Conservation (phyloP, 2,329 filamentous ascomycete genomes). For the Sarocladiaceae sp. region DNA sequence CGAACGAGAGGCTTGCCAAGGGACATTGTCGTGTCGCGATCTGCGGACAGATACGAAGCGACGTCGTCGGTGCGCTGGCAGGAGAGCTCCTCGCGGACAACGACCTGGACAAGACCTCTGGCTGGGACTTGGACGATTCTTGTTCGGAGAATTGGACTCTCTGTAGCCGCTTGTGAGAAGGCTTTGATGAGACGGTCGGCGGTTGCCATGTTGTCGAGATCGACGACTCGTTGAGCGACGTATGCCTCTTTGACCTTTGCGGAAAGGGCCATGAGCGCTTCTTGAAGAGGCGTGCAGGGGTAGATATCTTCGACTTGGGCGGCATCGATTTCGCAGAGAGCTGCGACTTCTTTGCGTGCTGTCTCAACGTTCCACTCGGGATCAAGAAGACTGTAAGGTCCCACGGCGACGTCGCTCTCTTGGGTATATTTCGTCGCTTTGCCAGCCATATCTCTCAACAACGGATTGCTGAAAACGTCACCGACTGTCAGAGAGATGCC, state of each 20-base stretch:
- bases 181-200: conserved; percentile 36
- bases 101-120: conserved; percentile 42
- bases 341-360: conserved; percentile 32
- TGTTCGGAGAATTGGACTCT: conserved; percentile 41
- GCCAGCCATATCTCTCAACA: conserved; percentile 38
- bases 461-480: conserved; percentile 40
- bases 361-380: conserved; percentile 26
- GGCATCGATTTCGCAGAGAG: conserved; percentile 32
- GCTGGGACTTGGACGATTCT: conserved; percentile 42
- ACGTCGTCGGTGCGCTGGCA: conserved; percentile 29
- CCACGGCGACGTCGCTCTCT: conserved; percentile 21
- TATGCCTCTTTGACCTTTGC: conserved; percentile 47
- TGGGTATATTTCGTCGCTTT: conserved; percentile 15
- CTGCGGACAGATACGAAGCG: conserved; percentile 34
- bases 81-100: conserved; percentile 35
- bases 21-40: conserved; percentile 36
- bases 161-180: conserved; percentile 33
- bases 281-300: conserved; percentile 50
- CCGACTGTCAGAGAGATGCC: conserved; percentile 39
- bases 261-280: conserved; percentile 50
- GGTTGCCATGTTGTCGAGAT: conserved; percentile 30
- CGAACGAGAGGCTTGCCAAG: conserved; percentile 42
- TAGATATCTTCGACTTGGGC: conserved; percentile 44
- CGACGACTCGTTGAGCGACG: conserved; percentile 44
- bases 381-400: conserved; percentile 36